phyloP scores from a whole-genome alignment of 2,329 filamentous ascomycete genomes.

The Aspergillus melleus region DNA sequence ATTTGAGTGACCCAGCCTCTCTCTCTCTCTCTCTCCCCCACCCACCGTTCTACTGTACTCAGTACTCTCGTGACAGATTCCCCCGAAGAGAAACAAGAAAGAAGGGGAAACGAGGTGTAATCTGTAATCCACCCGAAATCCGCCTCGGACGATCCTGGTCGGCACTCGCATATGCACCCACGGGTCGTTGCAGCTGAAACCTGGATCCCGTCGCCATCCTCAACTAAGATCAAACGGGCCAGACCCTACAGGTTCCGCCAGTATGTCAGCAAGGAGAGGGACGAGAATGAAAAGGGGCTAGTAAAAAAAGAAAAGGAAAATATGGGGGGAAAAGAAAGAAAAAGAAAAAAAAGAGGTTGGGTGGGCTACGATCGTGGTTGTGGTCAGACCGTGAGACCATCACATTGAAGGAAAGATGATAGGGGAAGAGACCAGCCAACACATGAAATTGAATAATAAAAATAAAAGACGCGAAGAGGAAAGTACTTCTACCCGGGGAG shows the following conservation, averaged over 20 bases:
- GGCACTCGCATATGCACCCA: conserved; percentile 25
- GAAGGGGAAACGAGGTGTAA: not conserved
- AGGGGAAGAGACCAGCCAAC: not conserved
- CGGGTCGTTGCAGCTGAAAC: conserved; percentile 28
- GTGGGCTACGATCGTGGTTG: not conserved
- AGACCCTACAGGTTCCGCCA: conserved; percentile 2
- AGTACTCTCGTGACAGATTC: not conserved
- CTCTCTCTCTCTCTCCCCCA: no score
- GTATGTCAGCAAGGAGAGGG: conserved; percentile 2
- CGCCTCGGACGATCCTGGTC: conserved; percentile 5
- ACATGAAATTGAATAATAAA: not conserved
- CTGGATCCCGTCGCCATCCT: conserved; percentile 6
- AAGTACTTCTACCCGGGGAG: not conserved
- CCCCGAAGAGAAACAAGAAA: not conserved
- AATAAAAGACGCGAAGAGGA: not conserved
- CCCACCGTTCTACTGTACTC: not conserved
- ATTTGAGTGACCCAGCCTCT: no score
- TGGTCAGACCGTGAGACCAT: conserved; percentile 4
- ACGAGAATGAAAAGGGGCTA: not conserved
- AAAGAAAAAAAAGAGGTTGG: not conserved
- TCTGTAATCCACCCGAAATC: not conserved
- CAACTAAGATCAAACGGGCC: conserved; percentile 5
- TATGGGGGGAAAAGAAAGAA: no score
- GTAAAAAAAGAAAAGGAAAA: not conserved
- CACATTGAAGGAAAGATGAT: not conserved